Evolutionary conservation across 1,284 basidiomycete species (phyloP).

Genomic region (Tilletia horrida): DNA sequence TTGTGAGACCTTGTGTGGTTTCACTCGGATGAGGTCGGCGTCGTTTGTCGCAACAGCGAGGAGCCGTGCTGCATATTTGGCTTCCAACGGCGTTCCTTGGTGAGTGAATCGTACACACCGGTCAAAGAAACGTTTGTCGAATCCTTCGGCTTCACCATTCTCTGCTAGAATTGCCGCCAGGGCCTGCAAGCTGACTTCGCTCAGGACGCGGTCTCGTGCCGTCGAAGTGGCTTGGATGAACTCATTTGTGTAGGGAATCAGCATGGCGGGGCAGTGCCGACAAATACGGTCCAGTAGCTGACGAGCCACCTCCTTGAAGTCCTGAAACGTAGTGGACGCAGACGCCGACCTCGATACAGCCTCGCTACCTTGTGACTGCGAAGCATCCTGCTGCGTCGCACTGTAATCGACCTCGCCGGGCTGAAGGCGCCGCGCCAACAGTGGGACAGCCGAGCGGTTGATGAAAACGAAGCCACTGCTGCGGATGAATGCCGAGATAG

Average conservation of each 20-base stretch:
- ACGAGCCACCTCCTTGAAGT: slow-evolving; percentile 3
- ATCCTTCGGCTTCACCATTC: slow-evolving; percentile 28
- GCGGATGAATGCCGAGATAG: slow-evolving; percentile 72
- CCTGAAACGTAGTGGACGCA: not conserved
- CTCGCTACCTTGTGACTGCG: not conserved
- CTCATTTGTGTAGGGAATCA: slow-evolving; percentile 70
- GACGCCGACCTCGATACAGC: not conserved
- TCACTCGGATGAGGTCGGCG: not conserved
- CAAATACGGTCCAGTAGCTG: slow-evolving; percentile 63
- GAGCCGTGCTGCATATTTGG: slow-evolving; percentile 82
- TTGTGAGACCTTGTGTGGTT: slow-evolving; percentile 25
- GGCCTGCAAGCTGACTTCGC: slow-evolving; percentile 60
- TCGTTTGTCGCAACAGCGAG: slow-evolving; percentile 53
- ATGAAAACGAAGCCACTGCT: slow-evolving; percentile 70
- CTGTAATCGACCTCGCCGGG: slow-evolving; percentile 16
- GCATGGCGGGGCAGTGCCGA: slow-evolving; percentile 73
- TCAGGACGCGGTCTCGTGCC: slow-evolving; percentile 59
- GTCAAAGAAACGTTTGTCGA: slow-evolving; percentile 61
- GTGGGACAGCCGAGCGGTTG: slow-evolving; percentile 80
- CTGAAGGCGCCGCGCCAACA: slow-evolving; percentile 60
- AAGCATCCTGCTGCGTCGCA: slow-evolving; percentile 17
- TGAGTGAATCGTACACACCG: slow-evolving; percentile 65
- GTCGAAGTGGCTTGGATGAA: slow-evolving; percentile 63
- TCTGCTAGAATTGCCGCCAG: slow-evolving; percentile 29
- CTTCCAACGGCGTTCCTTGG: slow-evolving; percentile 66